Evolutionary conservation across 768 basidiomycete genomes (phyloP), one percentile per base, ranked within the genome.

Genomic region (Calocybe cyanea): DNA sequence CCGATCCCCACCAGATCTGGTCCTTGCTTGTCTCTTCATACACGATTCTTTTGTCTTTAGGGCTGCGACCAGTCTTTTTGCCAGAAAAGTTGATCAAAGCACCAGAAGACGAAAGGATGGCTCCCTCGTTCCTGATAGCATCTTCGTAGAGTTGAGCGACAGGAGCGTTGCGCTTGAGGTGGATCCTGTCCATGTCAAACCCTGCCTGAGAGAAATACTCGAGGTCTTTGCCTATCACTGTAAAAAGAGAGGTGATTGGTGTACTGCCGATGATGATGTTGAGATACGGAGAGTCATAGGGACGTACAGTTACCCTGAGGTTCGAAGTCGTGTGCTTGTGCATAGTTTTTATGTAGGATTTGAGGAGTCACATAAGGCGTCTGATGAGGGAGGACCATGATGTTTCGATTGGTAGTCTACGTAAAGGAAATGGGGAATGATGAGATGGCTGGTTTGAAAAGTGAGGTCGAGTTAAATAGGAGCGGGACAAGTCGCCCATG

Each of bases 1-100:
- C 93, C 23, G 91, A 86, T 32, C 96, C 95, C 96, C 96, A 98
- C 94, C 96, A 99, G 65, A 99, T 87, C 52, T 97, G 82, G 62
- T 97, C 92, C 69, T 92, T 96, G 70, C 83, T 86, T 42, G 90
- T 87, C 57, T 98, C 94, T 67, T 99, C 96, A 64, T 76, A 98
- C 60, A 99, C 96, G 61, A 99, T 97, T 51, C 96, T 93, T 80
- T 98, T 99, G 81, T 99, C 96, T 66, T 98, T 99, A 43, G 96
- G 96, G 56, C 83, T 87, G 39, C 96, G 80, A 45, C 96, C 96
- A 2, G 96, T 98, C 78, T 99, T 99, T 78, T 97, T 98, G 21
- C 96, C 96, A 8, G 93, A 96, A 61, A 98, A 99, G 80, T 99
- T 99, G 83, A 99, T 99, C 59, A 99, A 75, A 15, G 96, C 93